A percentile compares a stretch with the other conserved stretches of the same genome.
phyloP scores from a whole-genome alignment of 176 grass and related monocot species.

The Oryza punctata region DNA sequence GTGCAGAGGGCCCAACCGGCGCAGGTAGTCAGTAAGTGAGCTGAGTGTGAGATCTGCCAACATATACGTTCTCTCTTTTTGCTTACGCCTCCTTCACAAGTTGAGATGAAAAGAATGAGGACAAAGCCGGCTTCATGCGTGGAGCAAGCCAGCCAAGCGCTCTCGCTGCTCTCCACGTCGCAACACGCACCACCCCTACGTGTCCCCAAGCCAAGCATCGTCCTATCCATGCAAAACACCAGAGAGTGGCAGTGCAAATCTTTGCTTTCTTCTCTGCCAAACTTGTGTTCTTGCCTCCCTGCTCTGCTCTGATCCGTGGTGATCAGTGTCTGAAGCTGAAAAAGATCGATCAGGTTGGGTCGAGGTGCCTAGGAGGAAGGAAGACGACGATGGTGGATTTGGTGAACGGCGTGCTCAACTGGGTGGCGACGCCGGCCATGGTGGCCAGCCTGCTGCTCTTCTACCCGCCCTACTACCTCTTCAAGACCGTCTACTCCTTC shows the following conservation, averaged over 20 bases:
- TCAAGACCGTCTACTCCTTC: constrained; percentile 55
- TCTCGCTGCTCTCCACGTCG: constrained; percentile 7
- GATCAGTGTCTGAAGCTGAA: neutral
- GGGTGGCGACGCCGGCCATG: constrained; percentile 47
- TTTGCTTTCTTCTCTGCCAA: neutral
- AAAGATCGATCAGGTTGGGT: neutral
- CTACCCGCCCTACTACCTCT: constrained; percentile 70
- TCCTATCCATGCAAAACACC: neutral
- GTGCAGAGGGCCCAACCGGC: too few relatives aligned
- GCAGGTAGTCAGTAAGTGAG: too few relatives aligned
- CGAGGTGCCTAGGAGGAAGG: too few relatives aligned
- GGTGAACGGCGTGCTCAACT: constrained; percentile 49
- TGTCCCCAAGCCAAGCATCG: neutral
- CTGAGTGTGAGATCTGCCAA: too few relatives aligned
- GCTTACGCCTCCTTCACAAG: too few relatives aligned
- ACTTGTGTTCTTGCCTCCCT: neutral
- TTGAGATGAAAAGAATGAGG: too few relatives aligned
- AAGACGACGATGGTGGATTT: constrained; percentile 31
- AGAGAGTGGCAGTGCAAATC: neutral
- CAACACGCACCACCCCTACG: neutral
- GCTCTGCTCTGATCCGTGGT: neutral
- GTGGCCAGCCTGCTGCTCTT: constrained; percentile 56
- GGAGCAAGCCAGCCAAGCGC: neutral
- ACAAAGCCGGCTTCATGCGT: neutral
- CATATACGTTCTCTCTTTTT: neutral